These are phyloP conservation scores for Verticillium klebahnii DNA, from an alignment of 2,329 filamentous ascomycete species.

Conservation along the genomic window DNA sequence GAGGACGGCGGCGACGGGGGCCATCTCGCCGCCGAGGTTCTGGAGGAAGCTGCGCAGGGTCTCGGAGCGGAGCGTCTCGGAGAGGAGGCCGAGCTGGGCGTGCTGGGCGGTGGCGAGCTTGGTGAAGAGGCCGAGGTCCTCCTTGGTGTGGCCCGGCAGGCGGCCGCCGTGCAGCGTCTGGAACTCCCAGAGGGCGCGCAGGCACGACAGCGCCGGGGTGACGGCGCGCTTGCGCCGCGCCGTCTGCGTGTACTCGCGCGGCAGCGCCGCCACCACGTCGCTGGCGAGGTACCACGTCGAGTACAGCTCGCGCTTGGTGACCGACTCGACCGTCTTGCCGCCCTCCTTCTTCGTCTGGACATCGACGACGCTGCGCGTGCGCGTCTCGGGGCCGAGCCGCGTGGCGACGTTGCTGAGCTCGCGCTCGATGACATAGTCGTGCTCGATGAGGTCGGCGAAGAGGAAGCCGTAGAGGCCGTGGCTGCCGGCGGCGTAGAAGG, in stretches of 20 bases:
- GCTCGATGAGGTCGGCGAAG: conserved; percentile 86
- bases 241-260: conserved; percentile 59
- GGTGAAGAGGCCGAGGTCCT: conserved; percentile 74
- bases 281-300: conserved; percentile 82
- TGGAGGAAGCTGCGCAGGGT: conserved; percentile 82
- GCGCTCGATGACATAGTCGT: conserved; percentile 86
- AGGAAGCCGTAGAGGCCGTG: conserved; percentile 94
- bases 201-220: conserved; percentile 77
- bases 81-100: conserved; percentile 65
- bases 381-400: conserved; percentile 59
- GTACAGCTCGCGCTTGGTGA: conserved; percentile 89
- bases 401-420: conserved; percentile 72
- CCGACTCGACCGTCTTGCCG: conserved; percentile 71
- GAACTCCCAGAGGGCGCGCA: conserved; percentile 89
- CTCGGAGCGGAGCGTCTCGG: conserved; percentile 62
- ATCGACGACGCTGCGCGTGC: conserved; percentile 70
- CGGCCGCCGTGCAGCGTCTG: conserved; percentile 52
- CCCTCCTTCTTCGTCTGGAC: conserved; percentile 67
- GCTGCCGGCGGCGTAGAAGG: conserved; percentile 84
- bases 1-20: conserved; percentile 82
- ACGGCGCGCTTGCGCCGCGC: conserved; percentile 70
- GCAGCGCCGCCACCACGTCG: conserved; percentile 63
- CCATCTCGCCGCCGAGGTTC: conserved; percentile 78
- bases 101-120: conserved; percentile 73
- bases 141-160: conserved; percentile 48